phyloP scores from a whole-genome alignment of 352 stramenopile species.

The Globisporangium irregulare region DNA sequence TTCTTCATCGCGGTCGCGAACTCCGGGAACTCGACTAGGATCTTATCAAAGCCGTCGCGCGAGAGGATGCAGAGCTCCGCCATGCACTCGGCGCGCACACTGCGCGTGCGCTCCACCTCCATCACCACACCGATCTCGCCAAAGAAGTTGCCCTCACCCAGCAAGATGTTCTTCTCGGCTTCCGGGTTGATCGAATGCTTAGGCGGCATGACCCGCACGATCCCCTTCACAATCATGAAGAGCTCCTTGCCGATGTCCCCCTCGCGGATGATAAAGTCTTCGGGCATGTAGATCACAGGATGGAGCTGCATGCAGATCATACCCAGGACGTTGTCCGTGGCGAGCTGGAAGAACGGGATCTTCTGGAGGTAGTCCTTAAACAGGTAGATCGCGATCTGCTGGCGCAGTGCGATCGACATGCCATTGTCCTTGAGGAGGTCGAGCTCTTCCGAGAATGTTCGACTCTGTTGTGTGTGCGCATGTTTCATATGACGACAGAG shows the following conservation, averaged over 20 bases:
- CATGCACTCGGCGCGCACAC: slow-evolving; percentile 62
- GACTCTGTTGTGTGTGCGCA: slow-evolving; percentile 28
- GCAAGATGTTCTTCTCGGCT: slow-evolving; percentile 41
- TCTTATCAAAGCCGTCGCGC: slow-evolving; percentile 65
- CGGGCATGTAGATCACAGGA: slow-evolving; percentile 65
- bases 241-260: slow-evolving; percentile 65
- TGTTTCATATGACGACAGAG: not conserved
- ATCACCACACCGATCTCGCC: slow-evolving; percentile 66
- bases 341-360: slow-evolving; percentile 69
- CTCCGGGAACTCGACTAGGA: slow-evolving; percentile 65
- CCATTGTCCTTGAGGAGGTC: slow-evolving; percentile 54
- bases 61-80: slow-evolving; percentile 60
- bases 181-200: slow-evolving; percentile 25
- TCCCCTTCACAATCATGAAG: slow-evolving; percentile 74
- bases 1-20: slow-evolving; percentile 72
- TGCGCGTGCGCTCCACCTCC: slow-evolving; percentile 62
- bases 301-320: slow-evolving; percentile 75
- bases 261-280: slow-evolving; percentile 61
- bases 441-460: slow-evolving; percentile 55
- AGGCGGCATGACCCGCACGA: slow-evolving; percentile 53
- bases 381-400: slow-evolving; percentile 66
- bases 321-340: slow-evolving; percentile 50
- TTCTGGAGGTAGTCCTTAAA: slow-evolving; percentile 72
- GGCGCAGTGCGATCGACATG: slow-evolving; percentile 55
- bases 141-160: slow-evolving; percentile 66